Evolutionary conservation across 2,329 filamentous ascomycete species (phyloP).

Genomic region (Neoascochyta sp.): DNA sequence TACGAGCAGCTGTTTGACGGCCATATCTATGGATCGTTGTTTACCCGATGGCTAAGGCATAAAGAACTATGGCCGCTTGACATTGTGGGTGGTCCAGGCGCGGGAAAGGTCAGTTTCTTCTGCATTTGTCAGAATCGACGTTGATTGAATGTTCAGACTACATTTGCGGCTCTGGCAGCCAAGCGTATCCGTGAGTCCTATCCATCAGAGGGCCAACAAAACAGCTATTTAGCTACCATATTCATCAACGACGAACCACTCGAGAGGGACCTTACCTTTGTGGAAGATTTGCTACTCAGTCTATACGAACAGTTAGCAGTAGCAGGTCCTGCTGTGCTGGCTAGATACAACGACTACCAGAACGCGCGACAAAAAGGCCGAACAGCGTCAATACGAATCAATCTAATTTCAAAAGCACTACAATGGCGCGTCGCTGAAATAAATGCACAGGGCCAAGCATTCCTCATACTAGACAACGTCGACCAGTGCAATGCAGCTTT

Average conservation of each 20-base stretch:
- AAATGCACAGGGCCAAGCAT: background rate
- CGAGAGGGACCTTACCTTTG: background rate
- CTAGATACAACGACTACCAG: background rate
- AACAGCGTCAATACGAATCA: background rate
- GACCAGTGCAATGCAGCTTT: background rate
- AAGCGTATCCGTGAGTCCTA: background rate
- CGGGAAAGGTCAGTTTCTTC: conserved; percentile 11
- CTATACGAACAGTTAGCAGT: background rate
- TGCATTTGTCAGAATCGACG: background rate
- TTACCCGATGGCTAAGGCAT: conserved; percentile 7
- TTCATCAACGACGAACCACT: background rate
- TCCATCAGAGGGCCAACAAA: background rate
- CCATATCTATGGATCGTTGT: conserved; percentile 7
- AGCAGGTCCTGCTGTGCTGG: background rate
- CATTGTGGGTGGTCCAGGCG: conserved; percentile 13
- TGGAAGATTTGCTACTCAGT: background rate
- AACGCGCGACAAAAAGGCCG: background rate
- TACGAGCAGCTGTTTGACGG: conserved; percentile 11
- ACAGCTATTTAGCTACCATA: background rate
- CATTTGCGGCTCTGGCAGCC: background rate
- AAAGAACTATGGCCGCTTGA: conserved; percentile 12
- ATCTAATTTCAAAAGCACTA: background rate
- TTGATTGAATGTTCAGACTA: background rate
- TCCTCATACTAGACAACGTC: background rate
- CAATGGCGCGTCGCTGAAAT: background rate